These are phyloP conservation scores for Chimonanthus praecox DNA, from an alignment of 164 flowering plant species.

Conservation along the genomic window DNA sequence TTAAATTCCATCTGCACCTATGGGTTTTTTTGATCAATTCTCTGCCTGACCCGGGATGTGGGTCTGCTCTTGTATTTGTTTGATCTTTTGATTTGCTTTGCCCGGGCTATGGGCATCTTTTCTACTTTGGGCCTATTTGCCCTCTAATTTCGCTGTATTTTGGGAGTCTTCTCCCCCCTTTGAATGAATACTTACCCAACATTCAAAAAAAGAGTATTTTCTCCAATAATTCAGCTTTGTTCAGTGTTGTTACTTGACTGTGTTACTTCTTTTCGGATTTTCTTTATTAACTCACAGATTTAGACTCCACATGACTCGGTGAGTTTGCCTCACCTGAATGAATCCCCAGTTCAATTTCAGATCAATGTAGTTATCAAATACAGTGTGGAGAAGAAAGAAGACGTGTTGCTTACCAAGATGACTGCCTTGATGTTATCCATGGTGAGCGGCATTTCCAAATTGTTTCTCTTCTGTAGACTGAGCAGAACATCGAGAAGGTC, in stretches of 20 bases:
- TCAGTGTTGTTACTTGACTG: too few species aligned
- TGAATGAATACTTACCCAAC: background rate
- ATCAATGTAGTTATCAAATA: background rate
- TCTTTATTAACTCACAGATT: background rate
- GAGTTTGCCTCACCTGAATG: background rate
- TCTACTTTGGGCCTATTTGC: background rate
- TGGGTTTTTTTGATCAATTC: too few species aligned
- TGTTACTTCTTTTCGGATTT: background rate
- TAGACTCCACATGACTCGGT: background rate
- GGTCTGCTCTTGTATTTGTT: too few species aligned
- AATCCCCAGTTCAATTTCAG: background rate
- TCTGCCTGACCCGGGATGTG: too few species aligned
- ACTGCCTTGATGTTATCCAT: constrained; percentile 50
- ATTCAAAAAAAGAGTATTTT: background rate
- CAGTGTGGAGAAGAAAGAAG: background rate
- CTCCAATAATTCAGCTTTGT: too few species aligned
- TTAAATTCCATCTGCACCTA: too few species aligned
- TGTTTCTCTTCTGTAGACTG: constrained; percentile 24
- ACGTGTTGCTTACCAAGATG: constrained; percentile 35
- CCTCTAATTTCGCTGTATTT: background rate
- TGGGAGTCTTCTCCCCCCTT: background rate
- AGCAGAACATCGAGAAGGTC: constrained; percentile 57
- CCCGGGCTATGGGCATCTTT: too few species aligned
- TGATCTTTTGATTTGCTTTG: too few species aligned
- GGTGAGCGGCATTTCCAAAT: constrained; percentile 31